Evolutionary conservation across 2,329 filamentous ascomycete genomes (phyloP).

Genomic region (Beauveria sp.): DNA sequence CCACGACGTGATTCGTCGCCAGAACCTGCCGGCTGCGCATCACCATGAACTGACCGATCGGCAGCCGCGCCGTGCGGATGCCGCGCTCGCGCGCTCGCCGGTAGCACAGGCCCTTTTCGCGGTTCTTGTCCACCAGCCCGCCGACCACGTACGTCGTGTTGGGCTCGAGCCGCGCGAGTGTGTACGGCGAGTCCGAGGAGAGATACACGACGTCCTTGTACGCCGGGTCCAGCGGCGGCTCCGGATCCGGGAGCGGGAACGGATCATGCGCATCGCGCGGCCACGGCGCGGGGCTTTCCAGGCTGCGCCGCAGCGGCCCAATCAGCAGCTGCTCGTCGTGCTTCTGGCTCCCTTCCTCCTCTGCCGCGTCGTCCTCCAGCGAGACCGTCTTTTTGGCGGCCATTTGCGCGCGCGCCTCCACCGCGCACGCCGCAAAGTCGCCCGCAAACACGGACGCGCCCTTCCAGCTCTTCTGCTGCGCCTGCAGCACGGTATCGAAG

Average conservation of each 20-base stretch:
- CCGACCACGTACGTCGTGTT: conserved; percentile 90
- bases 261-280: conserved; percentile 24
- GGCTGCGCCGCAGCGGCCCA: conserved; percentile 44
- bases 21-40: conserved; percentile 83
- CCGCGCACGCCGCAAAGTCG: conserved; percentile 65
- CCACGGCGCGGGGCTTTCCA: conserved; percentile 24
- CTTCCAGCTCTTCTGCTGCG: conserved; percentile 72
- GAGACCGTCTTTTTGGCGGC: conserved; percentile 24
- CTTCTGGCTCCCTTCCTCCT: conserved; percentile 22
- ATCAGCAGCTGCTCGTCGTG: conserved; percentile 42
- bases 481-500: conserved; percentile 67
- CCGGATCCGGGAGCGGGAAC: conserved; percentile 26
- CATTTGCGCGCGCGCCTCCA: conserved; percentile 63
- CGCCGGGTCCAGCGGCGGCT: conserved; percentile 24
- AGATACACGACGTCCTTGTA: conserved; percentile 66
- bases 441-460: conserved; percentile 65
- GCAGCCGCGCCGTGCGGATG: conserved; percentile 81
- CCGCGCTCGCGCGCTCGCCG: conserved; percentile 66
- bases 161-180: conserved; percentile 73
- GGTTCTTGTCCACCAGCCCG: conserved; percentile 90
- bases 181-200: conserved; percentile 83
- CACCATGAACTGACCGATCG: conserved; percentile 90
- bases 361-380: conserved; percentile 11
- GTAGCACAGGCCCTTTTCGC: conserved; percentile 92
- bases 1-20: conserved; percentile 90